These are phyloP conservation scores for Lentinula detonsa DNA, from an alignment of 768 basidiomycete genomes.

Conservation along the genomic window DNA sequence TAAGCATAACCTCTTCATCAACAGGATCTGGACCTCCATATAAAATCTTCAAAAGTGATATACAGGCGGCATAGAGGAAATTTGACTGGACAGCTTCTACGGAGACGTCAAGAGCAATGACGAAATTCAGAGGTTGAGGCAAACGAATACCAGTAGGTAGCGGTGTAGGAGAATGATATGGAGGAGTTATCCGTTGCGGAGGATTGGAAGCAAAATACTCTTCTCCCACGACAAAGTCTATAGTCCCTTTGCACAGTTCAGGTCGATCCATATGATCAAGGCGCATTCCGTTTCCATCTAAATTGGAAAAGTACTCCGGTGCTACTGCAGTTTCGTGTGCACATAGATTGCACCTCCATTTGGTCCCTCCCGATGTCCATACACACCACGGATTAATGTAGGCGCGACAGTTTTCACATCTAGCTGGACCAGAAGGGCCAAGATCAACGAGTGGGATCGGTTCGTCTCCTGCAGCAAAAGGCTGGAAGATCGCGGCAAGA, in stretches of 20 bases:
- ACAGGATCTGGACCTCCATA: conserved; percentile 43
- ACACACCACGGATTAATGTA: conserved; percentile 94
- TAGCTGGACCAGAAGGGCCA: conserved; percentile 66
- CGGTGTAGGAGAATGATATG: conserved; percentile 49
- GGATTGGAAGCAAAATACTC: conserved; percentile 85
- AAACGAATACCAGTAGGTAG: conserved; percentile 37
- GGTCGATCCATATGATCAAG: conserved; percentile 78
- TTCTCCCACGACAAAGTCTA: conserved; percentile 80
- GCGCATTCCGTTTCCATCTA: conserved; percentile 72
- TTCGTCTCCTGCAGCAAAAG: conserved; percentile 84
- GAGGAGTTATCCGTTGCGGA: conserved; percentile 41
- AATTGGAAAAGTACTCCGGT: conserved; percentile 76
- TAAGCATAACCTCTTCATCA: conserved; percentile 32
- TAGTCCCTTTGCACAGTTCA: conserved; percentile 85
- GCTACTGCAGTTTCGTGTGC: conserved; percentile 76
- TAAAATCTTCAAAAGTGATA: conserved; percentile 52
- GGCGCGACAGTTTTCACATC: conserved; percentile 79
- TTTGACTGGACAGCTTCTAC: conserved; percentile 61
- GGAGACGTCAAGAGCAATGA: conserved; percentile 90
- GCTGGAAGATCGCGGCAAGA: conserved; percentile 79
- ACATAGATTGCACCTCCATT: conserved; percentile 94
- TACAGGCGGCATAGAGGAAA: conserved; percentile 62
- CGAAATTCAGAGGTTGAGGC: conserved; percentile 63
- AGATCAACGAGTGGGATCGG: conserved; percentile 73
- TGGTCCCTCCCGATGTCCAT: conserved; percentile 76